Percentiles rank a stretch among this genome's conserved stretches.
These are phyloP conservation scores for Sarcodon aspratus DNA, from an alignment of 768 basidiomycete species.

Conservation along the genomic window DNA sequence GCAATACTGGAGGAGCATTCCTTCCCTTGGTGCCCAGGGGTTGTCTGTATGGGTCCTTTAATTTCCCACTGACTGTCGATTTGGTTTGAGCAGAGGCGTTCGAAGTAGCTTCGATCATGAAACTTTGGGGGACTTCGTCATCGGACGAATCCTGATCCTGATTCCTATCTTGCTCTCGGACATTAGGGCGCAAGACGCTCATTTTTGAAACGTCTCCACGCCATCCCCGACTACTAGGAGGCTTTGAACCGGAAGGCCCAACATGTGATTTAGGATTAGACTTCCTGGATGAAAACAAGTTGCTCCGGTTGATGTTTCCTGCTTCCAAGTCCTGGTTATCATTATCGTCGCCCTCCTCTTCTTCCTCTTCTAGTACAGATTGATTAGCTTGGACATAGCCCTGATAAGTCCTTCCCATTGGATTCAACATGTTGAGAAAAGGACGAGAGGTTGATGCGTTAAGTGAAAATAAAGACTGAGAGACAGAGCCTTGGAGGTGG, in stretches of 20 bases:
- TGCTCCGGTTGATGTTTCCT: constrained; percentile 32
- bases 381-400: constrained; percentile 71
- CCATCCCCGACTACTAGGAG: constrained; percentile 45
- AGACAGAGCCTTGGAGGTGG: constrained; percentile 4
- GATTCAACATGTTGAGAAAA: constrained; percentile 76
- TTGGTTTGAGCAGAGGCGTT: neutral
- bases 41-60: constrained; percentile 1
- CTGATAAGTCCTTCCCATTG: constrained; percentile 50
- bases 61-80: constrained; percentile 27
- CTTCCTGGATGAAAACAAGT: constrained; percentile 56
- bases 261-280: constrained; percentile 23
- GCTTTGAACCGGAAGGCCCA: constrained; percentile 18
- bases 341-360: constrained; percentile 22
- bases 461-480: constrained; percentile 21
- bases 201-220: constrained; percentile 42
- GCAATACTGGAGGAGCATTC: constrained; percentile 36
- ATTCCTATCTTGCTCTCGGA: constrained; percentile 44
- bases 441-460: constrained; percentile 55
- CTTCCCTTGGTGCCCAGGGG: constrained; percentile 9
- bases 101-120: constrained; percentile 62
- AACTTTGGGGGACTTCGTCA: constrained; percentile 77
- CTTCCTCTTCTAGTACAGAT: constrained; percentile 63
- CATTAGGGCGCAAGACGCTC: constrained; percentile 57
- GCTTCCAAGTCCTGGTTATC: constrained; percentile 10
- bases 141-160: constrained; percentile 52